A percentile compares a stretch with the other conserved stretches of the same genome.
phyloP scores from a whole-genome alignment of 352 stramenopile genomes.

The Plasmopara muralis region DNA sequence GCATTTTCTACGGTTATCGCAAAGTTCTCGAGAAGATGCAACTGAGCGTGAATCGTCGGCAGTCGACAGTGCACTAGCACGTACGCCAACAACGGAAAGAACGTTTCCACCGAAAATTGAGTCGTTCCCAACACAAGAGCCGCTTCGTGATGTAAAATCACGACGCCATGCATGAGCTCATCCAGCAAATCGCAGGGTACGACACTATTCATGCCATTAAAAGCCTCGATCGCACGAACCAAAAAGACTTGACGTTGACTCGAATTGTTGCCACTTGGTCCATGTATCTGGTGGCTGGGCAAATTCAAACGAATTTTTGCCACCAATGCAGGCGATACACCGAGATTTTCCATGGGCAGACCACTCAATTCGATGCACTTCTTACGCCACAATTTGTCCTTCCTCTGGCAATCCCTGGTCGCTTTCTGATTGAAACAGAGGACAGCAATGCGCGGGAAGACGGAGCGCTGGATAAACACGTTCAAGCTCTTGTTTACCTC shows the following conservation, averaged over 20 bases:
- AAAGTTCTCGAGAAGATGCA: constrained; percentile 79
- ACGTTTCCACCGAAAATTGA: constrained; percentile 82
- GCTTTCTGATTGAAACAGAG: constrained; percentile 71
- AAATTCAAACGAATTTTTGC: constrained; percentile 50
- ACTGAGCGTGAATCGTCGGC: constrained; percentile 65
- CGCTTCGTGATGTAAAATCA: constrained; percentile 81
- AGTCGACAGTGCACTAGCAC: constrained; percentile 70
- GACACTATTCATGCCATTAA: constrained; percentile 70
- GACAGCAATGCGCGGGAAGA: constrained; percentile 64
- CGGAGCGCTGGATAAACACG: constrained; percentile 65
- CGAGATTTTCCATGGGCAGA: constrained; percentile 63
- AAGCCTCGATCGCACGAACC: constrained; percentile 66
- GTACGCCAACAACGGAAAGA: constrained; percentile 80
- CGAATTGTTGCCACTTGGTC: constrained; percentile 12
- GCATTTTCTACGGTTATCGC: constrained; percentile 72
- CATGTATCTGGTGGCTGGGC: constrained; percentile 32
- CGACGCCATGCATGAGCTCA: constrained; percentile 78
- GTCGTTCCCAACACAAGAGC: constrained; percentile 81
- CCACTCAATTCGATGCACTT: constrained; percentile 55
- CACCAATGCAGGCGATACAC: constrained; percentile 44
- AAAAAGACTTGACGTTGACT: constrained; percentile 42
- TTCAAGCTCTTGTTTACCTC: constrained; percentile 79
- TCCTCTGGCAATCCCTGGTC: constrained; percentile 66
- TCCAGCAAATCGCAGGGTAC: constrained; percentile 81
- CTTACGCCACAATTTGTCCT: constrained; percentile 80